phyloP scores from a whole-genome alignment of 805 yeast species.

The Zygoascus biomembranicola region DNA sequence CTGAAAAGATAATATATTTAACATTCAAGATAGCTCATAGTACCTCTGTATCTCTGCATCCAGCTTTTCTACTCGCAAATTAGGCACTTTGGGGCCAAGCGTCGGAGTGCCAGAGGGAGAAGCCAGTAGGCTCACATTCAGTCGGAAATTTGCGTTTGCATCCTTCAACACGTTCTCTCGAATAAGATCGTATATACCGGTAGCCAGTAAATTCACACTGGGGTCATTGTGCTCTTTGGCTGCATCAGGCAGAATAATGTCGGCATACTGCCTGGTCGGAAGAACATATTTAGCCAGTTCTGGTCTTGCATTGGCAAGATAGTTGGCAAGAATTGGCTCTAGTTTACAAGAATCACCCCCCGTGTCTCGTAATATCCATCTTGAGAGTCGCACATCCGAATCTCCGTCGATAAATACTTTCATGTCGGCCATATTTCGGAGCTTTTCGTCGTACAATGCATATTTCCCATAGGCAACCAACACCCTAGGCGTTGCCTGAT shows the following conservation, averaged over 20 bases:
- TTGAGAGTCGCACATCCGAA: conserved; percentile 73
- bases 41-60: conserved; percentile 13
- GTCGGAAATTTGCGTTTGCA: not conserved
- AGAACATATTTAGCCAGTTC: conserved; percentile 60
- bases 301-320: conserved; percentile 49
- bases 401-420: conserved; percentile 77
- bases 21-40: conserved; percentile 3
- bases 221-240: conserved; percentile 36
- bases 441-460: conserved; percentile 56
- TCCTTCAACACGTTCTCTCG: conserved; percentile 10
- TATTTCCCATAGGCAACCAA: conserved; percentile 49
- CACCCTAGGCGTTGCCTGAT: not conserved
- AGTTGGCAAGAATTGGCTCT: conserved; percentile 32
- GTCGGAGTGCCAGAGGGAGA: not conserved
- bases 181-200: conserved; percentile 41
- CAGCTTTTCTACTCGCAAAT: conserved; percentile 12
- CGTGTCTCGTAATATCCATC: conserved; percentile 43
- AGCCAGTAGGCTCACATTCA: not conserved
- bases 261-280: conserved; percentile 62
- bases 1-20: too few relatives aligned
- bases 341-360: conserved; percentile 20
- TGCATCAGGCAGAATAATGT: conserved; percentile 66
- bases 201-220: conserved; percentile 53
- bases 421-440: conserved; percentile 50
- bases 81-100: conserved; percentile 1